phyloP scores from a whole-genome alignment of 1,284 basidiomycete genomes.

The Austroboletus olivaceoglutinosus region DNA sequence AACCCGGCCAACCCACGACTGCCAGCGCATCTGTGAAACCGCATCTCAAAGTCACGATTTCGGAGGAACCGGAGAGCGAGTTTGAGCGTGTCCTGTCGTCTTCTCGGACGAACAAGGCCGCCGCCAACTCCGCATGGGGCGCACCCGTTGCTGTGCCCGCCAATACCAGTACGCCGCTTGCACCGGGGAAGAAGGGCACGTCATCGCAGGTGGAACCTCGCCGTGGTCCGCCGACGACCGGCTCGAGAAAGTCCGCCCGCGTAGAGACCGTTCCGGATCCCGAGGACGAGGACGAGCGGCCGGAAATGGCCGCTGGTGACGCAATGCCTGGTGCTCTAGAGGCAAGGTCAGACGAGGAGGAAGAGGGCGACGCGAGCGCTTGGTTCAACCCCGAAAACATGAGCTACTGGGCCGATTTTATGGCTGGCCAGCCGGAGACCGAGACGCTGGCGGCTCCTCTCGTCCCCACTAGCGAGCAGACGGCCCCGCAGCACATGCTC shows the following conservation, averaged over 20 bases:
- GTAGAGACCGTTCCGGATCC: constrained; percentile 15
- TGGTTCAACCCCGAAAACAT: constrained; percentile 28
- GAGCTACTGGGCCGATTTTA: constrained; percentile 29
- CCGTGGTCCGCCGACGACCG: constrained; percentile 3
- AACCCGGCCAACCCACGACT: constrained; percentile 4
- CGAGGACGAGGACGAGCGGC: constrained; percentile 9
- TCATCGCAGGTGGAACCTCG: constrained; percentile 9
- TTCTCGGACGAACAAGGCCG: constrained; percentile 10
- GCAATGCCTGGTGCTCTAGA: constrained; percentile 13
- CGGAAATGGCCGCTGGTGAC: background rate
- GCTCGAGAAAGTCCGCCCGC: constrained; percentile 11
- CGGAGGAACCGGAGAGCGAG: constrained; percentile 23
- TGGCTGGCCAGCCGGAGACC: constrained; percentile 18
- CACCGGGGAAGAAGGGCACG: constrained; percentile 11
- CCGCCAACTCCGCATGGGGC: constrained; percentile 20
- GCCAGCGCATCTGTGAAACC: constrained; percentile 12
- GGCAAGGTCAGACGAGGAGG: constrained; percentile 14
- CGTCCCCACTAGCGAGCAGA: constrained; percentile 4
- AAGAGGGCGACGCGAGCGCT: constrained; percentile 20
- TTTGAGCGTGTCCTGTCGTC: background rate
- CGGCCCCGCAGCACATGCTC: constrained; percentile 26
- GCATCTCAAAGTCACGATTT: constrained; percentile 15
- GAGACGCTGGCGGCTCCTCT: constrained; percentile 9
- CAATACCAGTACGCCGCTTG: constrained; percentile 4
- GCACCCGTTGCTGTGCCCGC: constrained; percentile 5